Evolutionary conservation across 352 stramenopile genomes (phyloP), one percentile per base, ranked within the genome.

Genomic region (Pythium dissotocum): DNA sequence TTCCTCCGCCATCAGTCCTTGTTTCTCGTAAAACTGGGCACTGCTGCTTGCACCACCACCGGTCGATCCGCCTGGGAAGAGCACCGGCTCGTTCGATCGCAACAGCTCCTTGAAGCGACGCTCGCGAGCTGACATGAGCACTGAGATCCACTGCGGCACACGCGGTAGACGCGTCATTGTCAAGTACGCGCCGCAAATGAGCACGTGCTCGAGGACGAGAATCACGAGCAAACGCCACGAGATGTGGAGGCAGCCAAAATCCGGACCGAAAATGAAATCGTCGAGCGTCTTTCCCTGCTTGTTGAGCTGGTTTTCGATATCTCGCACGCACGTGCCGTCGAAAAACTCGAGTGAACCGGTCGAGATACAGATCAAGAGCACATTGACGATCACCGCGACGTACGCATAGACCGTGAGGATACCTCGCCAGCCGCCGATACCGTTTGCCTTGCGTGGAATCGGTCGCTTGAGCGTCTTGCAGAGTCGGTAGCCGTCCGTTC

Each of bases 341-440:
- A 77, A 81, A 64, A 81, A 81, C 56, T 81, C 75, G 28, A 77
- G 58, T 13, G 71, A 73, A 5, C 75, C 75, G 6, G 75, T 81
- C 26, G 75, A 81, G 40, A 81, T 77, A 35, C 72, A 81, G 6
- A 81, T 63, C 21, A 81, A 42, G 6, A 77, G 60, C 12, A 79
- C 73, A n/a, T 79, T 79, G 4, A 81, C 75, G 58, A 81, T 75
- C 1, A 81, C 75, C 9, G 67, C 75, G 12, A 77, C 63, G 48
- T 76, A 81, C 2, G 75, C 75, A 46, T 78, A 77, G 0, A 74
- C 67, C 4, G 70, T 75, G 26, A 81, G 67, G 13, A 81, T 73
- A 13, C 67, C 67, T 13, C 72, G 68, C 76, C 76, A 83, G 24
- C 68, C 73, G 28, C 76, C 76, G 49, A 83, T 83, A 13, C 76